phyloP scores from a whole-genome alignment of 495 filamentous ascomycete species.

The Aspergillus incahuasiensis region DNA sequence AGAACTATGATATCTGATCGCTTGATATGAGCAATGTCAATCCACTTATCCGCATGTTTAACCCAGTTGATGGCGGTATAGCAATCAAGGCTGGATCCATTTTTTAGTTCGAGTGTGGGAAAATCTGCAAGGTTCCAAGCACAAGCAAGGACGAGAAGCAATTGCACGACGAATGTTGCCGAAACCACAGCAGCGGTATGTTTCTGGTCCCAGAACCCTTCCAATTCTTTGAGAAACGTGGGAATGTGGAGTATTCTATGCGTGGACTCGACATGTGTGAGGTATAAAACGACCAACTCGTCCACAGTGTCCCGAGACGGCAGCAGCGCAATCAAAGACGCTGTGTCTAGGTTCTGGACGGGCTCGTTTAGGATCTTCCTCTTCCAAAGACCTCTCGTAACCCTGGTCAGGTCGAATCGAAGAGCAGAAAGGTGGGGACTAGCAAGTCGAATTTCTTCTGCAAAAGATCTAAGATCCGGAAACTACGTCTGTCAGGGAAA shows the following conservation, averaged over 20 bases:
- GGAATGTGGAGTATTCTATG: constrained; percentile 57
- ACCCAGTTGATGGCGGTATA: constrained; percentile 56
- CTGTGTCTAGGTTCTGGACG: constrained; percentile 29
- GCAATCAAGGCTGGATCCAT: constrained; percentile 42
- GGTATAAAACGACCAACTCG: constrained; percentile 46
- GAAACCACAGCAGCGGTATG: constrained; percentile 28
- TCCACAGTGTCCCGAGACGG: constrained; percentile 46
- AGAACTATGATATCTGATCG: constrained; percentile 51
- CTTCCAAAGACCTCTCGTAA: constrained; percentile 35
- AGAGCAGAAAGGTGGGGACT: constrained; percentile 36
- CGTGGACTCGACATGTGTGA: constrained; percentile 51
- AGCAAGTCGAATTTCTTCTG: constrained; percentile 36
- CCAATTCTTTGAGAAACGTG: constrained; percentile 52
- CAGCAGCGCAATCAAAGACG: constrained; percentile 30
- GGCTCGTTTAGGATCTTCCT: constrained; percentile 28
- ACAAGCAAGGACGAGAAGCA: constrained; percentile 62
- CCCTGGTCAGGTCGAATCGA: constrained; percentile 33
- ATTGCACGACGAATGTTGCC: constrained; percentile 50
- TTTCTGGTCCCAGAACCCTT: constrained; percentile 40
- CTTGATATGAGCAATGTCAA: constrained; percentile 51
- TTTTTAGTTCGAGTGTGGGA: constrained; percentile 42
- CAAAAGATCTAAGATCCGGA: constrained; percentile 38
- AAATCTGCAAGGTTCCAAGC: constrained; percentile 44
- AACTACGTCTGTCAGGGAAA: constrained; percentile 26
- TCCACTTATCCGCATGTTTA: constrained; percentile 58